A percentile compares a stretch with the other conserved stretches of the same genome.
Conservation (phyloP, 768 basidiomycete genomes). For the Gelatoporia subvermispora region DNA sequence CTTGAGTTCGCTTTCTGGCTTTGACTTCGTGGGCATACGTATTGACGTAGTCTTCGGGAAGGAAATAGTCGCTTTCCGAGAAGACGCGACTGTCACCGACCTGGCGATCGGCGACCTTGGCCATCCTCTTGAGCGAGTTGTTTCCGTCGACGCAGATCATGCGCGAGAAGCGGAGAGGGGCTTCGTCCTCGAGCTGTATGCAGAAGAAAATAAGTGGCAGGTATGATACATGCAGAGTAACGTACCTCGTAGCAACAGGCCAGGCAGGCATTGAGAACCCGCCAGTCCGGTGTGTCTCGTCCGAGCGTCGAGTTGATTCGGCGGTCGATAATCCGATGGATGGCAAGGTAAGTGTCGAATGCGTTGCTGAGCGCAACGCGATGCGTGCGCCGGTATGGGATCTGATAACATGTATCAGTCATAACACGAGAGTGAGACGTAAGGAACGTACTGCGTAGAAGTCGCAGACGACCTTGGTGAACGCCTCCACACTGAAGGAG, state of each 20-base stretch:
- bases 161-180: conserved; percentile 5
- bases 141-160: conserved; percentile 13
- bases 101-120: conserved; percentile 11
- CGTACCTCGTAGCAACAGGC: conserved; percentile 32
- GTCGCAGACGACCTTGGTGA: conserved; percentile 12
- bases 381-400: conserved; percentile 20
- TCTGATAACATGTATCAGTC: conserved; percentile 9
- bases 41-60: conserved; percentile 23
- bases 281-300: conserved; percentile 27
- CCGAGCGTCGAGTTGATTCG: conserved; percentile 22
- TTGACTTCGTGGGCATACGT: conserved; percentile 27
- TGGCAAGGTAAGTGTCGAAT: conserved; percentile 32
- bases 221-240: not conserved
- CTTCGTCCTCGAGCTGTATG: conserved; percentile 26
- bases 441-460: conserved; percentile 12
- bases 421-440: not conserved
- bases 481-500: conserved; percentile 17
- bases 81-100: conserved; percentile 16
- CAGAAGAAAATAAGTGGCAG: not conserved
- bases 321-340: conserved; percentile 16
- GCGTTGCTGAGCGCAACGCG: conserved; percentile 24
- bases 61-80: conserved; percentile 21
- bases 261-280: conserved; percentile 30
- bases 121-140: conserved; percentile 21
- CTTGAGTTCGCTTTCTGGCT: not conserved